Conservation (phyloP, 106 monocot species). For the Xerophyta viscosa region DNA sequence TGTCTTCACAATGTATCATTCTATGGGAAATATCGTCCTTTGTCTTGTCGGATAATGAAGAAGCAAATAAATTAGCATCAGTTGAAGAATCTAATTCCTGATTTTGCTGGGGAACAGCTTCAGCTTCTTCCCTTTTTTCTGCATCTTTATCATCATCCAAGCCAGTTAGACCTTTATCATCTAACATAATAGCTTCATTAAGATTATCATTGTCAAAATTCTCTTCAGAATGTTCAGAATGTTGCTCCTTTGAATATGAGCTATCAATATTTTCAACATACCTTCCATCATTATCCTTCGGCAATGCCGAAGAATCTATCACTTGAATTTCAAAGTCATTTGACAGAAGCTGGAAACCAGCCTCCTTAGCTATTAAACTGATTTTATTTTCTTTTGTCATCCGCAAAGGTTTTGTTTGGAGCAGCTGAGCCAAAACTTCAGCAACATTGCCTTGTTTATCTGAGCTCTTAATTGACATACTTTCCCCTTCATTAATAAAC, state of each 20-base stretch:
- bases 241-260: slow-evolving; percentile 10
- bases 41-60: background rate
- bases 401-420: slow-evolving; percentile 27
- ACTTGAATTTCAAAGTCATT: slow-evolving; percentile 79
- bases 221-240: slow-evolving; percentile 7
- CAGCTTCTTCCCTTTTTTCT: slow-evolving; percentile 14
- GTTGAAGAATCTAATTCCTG: slow-evolving; percentile 7
- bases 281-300: slow-evolving; percentile 15
- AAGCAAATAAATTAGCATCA: slow-evolving; percentile 1
- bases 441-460: slow-evolving; percentile 22
- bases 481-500: slow-evolving; percentile 38
- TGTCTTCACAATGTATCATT: background rate
- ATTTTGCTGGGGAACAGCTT: slow-evolving; percentile 9
- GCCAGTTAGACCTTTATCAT: slow-evolving; percentile 2
- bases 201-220: slow-evolving; percentile 6
- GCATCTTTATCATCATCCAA: slow-evolving; percentile 19
- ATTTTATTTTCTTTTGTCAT: slow-evolving; percentile 55
- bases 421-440: slow-evolving; percentile 44
- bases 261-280: slow-evolving; percentile 3
- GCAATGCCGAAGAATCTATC: slow-evolving; percentile 23
- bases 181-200: slow-evolving; percentile 6
- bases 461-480: slow-evolving; percentile 24
- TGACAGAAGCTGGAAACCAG: slow-evolving; percentile 84
- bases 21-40: too few relatives aligned
- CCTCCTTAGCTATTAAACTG: slow-evolving; percentile 77